These are phyloP conservation scores for Eutrema yunnanense DNA, from an alignment of 345 rosid genomes.

Conservation along the genomic window DNA sequence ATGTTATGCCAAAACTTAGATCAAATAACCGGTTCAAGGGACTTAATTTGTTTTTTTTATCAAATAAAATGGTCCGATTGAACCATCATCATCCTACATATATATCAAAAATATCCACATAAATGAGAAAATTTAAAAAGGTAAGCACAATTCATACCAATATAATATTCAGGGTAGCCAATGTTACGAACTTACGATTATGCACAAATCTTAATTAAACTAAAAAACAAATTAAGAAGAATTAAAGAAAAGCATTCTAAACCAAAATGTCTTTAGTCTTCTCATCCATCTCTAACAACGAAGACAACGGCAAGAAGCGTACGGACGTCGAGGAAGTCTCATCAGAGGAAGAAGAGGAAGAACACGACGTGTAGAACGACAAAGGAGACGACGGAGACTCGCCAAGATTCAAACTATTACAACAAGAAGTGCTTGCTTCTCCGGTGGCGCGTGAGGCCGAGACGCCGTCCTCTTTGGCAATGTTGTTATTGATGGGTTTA, in stretches of 20 bases:
- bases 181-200: neutral
- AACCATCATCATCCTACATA: neutral
- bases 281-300: slow-evolving; percentile 34
- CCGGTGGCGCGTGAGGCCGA: slow-evolving; percentile 23
- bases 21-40: neutral
- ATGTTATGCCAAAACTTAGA: neutral
- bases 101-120: neutral
- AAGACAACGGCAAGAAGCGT: slow-evolving; percentile 38
- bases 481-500: slow-evolving; percentile 2
- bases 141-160: neutral
- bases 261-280: slow-evolving; percentile 26
- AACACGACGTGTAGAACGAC: slow-evolving; percentile 46
- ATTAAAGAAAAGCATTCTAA: slow-evolving; percentile 1
- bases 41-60: neutral
- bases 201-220: slow-evolving; percentile 18
- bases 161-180: neutral
- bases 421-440: slow-evolving; percentile 26
- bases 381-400: slow-evolving; percentile 58
- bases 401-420: slow-evolving; percentile 20
- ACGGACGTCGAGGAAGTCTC: slow-evolving; percentile 42
- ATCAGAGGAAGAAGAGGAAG: slow-evolving; percentile 39
- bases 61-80: neutral
- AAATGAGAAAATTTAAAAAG: neutral
- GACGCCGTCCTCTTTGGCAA: neutral
- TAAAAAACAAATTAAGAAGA: slow-evolving; percentile 7